Percentiles rank a stretch among this genome's conserved stretches.
phyloP scores from a whole-genome alignment of 768 basidiomycete species.

The Podaxis sp. region DNA sequence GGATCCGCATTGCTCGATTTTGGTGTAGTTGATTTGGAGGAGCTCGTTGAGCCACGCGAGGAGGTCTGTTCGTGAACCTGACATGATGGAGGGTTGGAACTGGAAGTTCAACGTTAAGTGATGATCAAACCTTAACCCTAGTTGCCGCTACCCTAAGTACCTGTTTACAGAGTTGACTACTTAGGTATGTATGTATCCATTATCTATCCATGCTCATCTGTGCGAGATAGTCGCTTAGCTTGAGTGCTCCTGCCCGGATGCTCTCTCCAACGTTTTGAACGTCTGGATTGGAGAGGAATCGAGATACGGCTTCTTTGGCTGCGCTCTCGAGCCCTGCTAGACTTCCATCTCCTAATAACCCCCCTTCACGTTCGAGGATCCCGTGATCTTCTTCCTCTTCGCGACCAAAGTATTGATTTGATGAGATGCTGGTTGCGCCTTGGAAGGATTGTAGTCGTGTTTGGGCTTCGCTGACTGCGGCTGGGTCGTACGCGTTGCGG shows the following conservation, averaged over 20 bases:
- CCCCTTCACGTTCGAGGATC: conserved; percentile 32
- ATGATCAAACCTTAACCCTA: conserved; percentile 24
- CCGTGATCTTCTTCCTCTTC: conserved; percentile 70
- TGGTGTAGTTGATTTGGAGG: conserved; percentile 86
- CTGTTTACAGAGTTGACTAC: too few species aligned
- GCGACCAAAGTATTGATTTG: conserved; percentile 94
- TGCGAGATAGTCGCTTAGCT: conserved; percentile 47
- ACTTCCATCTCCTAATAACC: conserved; percentile 54
- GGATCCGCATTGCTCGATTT: conserved; percentile 88
- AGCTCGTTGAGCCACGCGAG: conserved; percentile 94
- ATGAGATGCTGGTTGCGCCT: conserved; percentile 92
- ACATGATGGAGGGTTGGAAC: conserved; percentile 34
- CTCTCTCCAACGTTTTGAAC: conserved; percentile 84
- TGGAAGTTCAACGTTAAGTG: background rate
- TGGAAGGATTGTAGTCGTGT: conserved; percentile 80
- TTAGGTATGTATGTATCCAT: conserved; percentile 21
- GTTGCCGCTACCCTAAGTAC: too few species aligned
- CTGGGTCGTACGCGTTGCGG: conserved; percentile 82
- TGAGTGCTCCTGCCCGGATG: conserved; percentile 77
- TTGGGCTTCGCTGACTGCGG: conserved; percentile 72
- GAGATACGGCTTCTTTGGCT: conserved; percentile 74
- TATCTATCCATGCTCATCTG: conserved; percentile 10
- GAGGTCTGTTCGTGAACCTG: conserved; percentile 83
- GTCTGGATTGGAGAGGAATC: conserved; percentile 81
- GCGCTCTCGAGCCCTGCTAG: conserved; percentile 57